These are phyloP conservation scores for Ceratocystis destructans DNA, from an alignment of 2,329 filamentous ascomycete genomes.

Conservation along the genomic window DNA sequence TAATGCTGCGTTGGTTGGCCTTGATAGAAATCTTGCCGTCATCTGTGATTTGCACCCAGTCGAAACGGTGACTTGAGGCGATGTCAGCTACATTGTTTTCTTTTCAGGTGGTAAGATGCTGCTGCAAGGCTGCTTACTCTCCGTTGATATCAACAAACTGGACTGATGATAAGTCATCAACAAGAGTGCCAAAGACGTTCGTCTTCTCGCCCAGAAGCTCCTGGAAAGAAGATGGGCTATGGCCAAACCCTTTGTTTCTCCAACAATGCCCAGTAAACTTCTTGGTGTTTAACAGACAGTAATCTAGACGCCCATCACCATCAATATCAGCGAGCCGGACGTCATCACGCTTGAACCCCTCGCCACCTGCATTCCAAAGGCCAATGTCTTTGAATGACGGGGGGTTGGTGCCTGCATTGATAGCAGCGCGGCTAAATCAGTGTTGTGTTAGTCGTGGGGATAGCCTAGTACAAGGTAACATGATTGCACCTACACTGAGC, in stretches of 20 bases:
- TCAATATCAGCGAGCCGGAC: slow-evolving; percentile 27
- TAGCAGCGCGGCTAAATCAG: slow-evolving; percentile 10
- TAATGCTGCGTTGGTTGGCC: slow-evolving; percentile 21
- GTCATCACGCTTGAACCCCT: slow-evolving; percentile 19
- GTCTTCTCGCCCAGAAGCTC: slow-evolving; percentile 19
- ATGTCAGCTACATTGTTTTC: slow-evolving; percentile 20
- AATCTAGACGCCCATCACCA: slow-evolving; percentile 27
- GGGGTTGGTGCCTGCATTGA: slow-evolving; percentile 15
- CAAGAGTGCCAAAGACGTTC: slow-evolving; percentile 13
- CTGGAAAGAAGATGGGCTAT: slow-evolving; percentile 27
- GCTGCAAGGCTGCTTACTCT: slow-evolving; percentile 10
- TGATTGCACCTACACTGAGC: slow-evolving; percentile 13
- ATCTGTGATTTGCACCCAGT: slow-evolving; percentile 23
- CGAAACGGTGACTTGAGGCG: background rate
- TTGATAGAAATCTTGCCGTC: slow-evolving; percentile 23
- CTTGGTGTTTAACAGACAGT: slow-evolving; percentile 21
- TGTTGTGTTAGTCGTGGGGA: slow-evolving; percentile 6
- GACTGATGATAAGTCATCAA: slow-evolving; percentile 20
- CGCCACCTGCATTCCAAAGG: slow-evolving; percentile 7
- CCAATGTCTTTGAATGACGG: slow-evolving; percentile 14
- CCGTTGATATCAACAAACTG: slow-evolving; percentile 22
- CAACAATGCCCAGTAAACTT: slow-evolving; percentile 24
- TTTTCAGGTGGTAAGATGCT: background rate
- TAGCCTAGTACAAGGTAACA: background rate
- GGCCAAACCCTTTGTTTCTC: slow-evolving; percentile 25